A percentile compares a stretch with the other conserved stretches of the same genome.
Evolutionary conservation across 2,329 filamentous ascomycete genomes (phyloP).

Genomic region (Uncinocarpus reesii): DNA sequence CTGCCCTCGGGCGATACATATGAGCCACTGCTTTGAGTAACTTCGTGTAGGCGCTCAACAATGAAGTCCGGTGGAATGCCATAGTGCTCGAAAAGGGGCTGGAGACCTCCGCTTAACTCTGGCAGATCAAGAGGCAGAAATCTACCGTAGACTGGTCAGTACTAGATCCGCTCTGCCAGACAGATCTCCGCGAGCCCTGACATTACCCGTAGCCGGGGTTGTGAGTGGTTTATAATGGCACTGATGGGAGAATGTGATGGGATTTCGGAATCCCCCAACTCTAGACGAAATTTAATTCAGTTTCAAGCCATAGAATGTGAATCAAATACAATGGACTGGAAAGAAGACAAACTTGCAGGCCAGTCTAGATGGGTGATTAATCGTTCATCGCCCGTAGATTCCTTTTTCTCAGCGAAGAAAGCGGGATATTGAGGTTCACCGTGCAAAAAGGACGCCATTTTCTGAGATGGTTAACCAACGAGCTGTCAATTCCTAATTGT

Average conservation of each 20-base stretch:
- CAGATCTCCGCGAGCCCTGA: neutral
- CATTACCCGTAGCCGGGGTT: neutral
- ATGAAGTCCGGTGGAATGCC: neutral
- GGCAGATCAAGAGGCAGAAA: neutral
- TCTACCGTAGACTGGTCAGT: no score
- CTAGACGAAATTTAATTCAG: neutral
- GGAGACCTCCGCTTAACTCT: neutral
- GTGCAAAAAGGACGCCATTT: neutral
- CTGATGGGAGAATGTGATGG: neutral
- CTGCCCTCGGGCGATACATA: neutral
- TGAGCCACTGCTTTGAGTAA: neutral
- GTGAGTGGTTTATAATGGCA: neutral
- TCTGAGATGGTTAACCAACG: neutral
- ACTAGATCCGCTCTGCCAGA: neutral
- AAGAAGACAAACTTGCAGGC: neutral
- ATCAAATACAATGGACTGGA: no score
- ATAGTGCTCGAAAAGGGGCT: neutral
- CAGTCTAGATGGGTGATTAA: neutral
- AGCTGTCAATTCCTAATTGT: no score
- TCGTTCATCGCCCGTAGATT: neutral
- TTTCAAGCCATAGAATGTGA: neutral
- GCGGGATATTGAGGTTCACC: neutral
- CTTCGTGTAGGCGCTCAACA: neutral
- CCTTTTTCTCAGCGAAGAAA: neutral
- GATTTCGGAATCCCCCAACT: neutral